Conservation (phyloP, 306 rosid species). For the Castanea mollissima region DNA sequence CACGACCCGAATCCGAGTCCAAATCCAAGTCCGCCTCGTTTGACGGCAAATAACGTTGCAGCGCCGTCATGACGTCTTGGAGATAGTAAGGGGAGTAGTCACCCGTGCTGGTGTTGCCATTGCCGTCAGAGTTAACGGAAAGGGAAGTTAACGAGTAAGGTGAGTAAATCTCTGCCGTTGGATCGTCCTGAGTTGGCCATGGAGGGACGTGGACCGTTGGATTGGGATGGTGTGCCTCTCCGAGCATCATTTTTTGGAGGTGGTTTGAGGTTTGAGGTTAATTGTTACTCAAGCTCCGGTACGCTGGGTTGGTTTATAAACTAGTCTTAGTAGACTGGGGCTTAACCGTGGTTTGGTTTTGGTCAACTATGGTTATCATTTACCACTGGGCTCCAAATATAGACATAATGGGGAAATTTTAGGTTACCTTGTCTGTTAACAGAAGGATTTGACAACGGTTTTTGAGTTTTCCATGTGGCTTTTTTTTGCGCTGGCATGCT, state of each 20-base stretch:
- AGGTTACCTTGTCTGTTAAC: conserved; percentile 3
- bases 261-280: background rate
- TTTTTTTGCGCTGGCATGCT: background rate
- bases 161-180: conserved; percentile 43
- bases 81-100: conserved; percentile 56
- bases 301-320: conserved; percentile 44
- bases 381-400: conserved; percentile 47
- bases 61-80: conserved; percentile 55
- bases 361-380: conserved; percentile 40
- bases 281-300: conserved; percentile 39
- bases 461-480: background rate
- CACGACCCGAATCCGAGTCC: conserved; percentile 57
- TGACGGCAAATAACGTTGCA: conserved; percentile 65
- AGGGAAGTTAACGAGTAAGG: conserved; percentile 40
- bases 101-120: conserved; percentile 36
- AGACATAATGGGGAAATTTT: background rate
- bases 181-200: conserved; percentile 57
- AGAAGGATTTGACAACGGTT: background rate
- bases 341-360: conserved; percentile 41
- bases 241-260: conserved; percentile 55
- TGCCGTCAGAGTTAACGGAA: conserved; percentile 39
- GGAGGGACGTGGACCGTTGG: conserved; percentile 79
- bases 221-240: conserved; percentile 62
- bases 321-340: conserved; percentile 12
- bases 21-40: conserved; percentile 35